Evolutionary conservation across 257 asterid species (phyloP).

Genomic region (Solanum verrucosum): DNA sequence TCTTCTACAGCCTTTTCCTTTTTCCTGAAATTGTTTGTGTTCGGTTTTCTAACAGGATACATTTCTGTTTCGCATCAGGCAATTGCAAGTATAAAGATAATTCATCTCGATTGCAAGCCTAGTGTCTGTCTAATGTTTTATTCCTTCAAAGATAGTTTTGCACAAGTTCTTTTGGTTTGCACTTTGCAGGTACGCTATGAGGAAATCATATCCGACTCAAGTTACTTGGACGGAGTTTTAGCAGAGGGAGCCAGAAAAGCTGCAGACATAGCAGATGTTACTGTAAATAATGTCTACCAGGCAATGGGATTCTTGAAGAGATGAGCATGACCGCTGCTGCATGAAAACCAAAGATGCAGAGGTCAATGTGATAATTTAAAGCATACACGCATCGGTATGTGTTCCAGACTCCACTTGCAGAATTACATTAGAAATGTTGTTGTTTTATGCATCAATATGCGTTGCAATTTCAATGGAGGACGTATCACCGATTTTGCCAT

Average conservation of each 20-base stretch:
- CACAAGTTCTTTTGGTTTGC: not conserved
- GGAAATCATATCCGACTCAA: constrained; percentile 57
- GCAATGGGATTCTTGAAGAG: constrained; percentile 87
- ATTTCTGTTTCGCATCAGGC: not conserved
- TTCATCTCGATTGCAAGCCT: not conserved
- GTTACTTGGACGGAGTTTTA: constrained; percentile 57
- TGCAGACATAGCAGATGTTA: constrained; percentile 55
- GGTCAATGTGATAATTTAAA: not conserved
- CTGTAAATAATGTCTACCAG: constrained; percentile 61
- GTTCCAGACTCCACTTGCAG: not conserved
- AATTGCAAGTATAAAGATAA: not conserved
- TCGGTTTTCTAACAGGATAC: not conserved
- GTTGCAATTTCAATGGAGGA: not conserved
- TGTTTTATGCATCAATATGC: not conserved
- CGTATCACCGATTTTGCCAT: not conserved
- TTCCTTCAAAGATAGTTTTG: not conserved
- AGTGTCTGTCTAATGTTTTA: not conserved
- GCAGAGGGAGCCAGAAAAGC: constrained; percentile 86
- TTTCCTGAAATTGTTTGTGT: not conserved
- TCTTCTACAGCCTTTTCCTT: not conserved
- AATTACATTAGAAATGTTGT: not conserved
- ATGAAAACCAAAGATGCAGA: not conserved
- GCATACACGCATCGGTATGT: not conserved
- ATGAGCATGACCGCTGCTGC: constrained; percentile 11
- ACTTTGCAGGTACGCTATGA: constrained; percentile 53